Conservation (phyloP, 306 rosid species). For the Cicer bijugum region DNA sequence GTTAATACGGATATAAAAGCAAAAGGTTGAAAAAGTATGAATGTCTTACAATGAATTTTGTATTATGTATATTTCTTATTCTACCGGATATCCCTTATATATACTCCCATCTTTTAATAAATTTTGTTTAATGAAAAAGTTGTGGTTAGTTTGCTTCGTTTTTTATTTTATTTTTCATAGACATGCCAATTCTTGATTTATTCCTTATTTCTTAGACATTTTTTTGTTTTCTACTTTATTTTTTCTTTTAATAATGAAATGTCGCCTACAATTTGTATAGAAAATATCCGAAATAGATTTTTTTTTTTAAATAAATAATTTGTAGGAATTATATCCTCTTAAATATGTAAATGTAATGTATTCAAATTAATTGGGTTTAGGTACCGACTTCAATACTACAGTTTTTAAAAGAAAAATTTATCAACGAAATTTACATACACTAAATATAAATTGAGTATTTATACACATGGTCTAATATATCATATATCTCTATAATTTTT, state of each 20-base stretch:
- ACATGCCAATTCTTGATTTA: background rate
- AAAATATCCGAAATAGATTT: no score
- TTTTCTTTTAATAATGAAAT: background rate
- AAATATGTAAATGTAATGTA: no score
- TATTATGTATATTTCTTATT: background rate
- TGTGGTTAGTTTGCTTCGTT: background rate
- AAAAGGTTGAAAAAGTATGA: background rate
- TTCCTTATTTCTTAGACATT: background rate
- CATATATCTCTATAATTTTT: no score
- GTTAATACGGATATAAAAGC: background rate
- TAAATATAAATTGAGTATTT: no score
- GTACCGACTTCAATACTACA: no score
- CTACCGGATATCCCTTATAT: background rate
- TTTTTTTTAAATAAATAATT: no score
- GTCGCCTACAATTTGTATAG: no score
- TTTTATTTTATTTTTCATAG: background rate
- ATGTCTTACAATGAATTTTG: conserved; percentile 1
- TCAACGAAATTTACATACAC: no score
- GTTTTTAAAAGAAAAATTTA: no score
- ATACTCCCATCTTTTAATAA: background rate
- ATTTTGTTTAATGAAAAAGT: no score
- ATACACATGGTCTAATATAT: no score
- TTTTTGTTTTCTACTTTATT: background rate
- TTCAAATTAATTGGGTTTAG: background rate
- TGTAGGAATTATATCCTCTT: background rate